Evolutionary conservation across 1,284 basidiomycete genomes (phyloP).

Genomic region (Apiotrichum gamsii): DNA sequence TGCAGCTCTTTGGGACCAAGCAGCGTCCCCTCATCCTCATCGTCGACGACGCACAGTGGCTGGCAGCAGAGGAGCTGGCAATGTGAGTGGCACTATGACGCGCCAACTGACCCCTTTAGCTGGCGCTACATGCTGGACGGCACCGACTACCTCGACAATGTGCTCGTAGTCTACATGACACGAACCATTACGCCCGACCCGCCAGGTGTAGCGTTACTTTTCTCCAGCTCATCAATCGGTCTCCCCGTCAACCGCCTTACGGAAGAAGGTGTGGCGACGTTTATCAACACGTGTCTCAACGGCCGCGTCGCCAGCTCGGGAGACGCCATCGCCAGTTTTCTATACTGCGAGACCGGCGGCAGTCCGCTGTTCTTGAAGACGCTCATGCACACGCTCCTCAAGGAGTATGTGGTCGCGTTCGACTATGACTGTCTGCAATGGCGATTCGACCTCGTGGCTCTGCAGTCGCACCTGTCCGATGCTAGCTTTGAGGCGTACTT

Average conservation of each 20-base stretch:
- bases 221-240: constrained; percentile 7
- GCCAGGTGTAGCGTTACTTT: neutral
- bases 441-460: constrained; percentile 23
- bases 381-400: constrained; percentile 25
- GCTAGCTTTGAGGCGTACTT: constrained; percentile 31
- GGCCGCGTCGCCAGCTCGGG: constrained; percentile 9
- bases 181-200: neutral
- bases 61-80: constrained; percentile 26
- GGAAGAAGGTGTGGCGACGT: constrained; percentile 22
- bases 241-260: constrained; percentile 19
- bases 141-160: constrained; percentile 17
- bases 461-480: constrained; percentile 30
- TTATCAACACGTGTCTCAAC: constrained; percentile 24
- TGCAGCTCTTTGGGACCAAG: constrained; percentile 37
- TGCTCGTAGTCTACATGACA: constrained; percentile 27
- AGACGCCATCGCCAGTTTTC: constrained; percentile 22
- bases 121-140: constrained; percentile 23
- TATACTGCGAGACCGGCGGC: constrained; percentile 29
- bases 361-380: constrained; percentile 29
- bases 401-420: constrained; percentile 28
- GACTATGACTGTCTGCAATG: constrained; percentile 27
- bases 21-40: constrained; percentile 35
- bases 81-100: constrained; percentile 18
- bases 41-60: constrained; percentile 43
- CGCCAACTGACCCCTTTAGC: constrained; percentile 7